phyloP scores from a whole-genome alignment of 495 filamentous ascomycete genomes.

The Trichocladium antarcticum region DNA sequence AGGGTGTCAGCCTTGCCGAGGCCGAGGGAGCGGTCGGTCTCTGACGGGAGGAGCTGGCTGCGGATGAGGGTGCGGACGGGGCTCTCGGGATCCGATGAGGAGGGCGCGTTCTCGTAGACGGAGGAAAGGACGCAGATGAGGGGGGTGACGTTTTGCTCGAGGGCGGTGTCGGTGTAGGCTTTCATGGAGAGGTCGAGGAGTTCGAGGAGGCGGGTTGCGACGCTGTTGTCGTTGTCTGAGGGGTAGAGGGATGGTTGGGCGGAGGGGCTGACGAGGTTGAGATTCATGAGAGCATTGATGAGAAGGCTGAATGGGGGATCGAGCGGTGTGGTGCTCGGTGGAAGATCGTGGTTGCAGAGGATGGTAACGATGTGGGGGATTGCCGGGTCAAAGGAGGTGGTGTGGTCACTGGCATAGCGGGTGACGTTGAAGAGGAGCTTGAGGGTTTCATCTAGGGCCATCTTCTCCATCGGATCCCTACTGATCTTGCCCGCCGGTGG shows the following conservation, averaged over 20 bases:
- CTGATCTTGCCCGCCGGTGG: conserved; percentile 17
- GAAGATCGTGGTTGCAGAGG: conserved; percentile 37
- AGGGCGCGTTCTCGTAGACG: conserved; percentile 54
- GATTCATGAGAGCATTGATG: conserved; percentile 69
- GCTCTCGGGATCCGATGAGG: not conserved
- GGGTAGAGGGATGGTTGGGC: conserved; percentile 52
- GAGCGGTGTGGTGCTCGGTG: conserved; percentile 28
- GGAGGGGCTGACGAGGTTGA: conserved; percentile 47
- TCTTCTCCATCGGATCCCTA: conserved; percentile 54
- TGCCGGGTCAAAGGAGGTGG: conserved; percentile 49
- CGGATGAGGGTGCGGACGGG: conserved; percentile 51
- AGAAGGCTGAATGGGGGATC: conserved; percentile 44
- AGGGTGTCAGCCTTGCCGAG: conserved; percentile 67
- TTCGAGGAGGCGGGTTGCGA: conserved; percentile 58
- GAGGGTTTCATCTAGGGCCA: conserved; percentile 72
- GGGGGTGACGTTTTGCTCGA: conserved; percentile 59
- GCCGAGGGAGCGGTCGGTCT: conserved; percentile 61
- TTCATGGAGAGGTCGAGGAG: conserved; percentile 59
- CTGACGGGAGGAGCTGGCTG: conserved; percentile 60
- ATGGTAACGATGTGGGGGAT: conserved; percentile 65
- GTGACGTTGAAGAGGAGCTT: conserved; percentile 86
- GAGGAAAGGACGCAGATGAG: conserved; percentile 60
- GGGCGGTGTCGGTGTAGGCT: conserved; percentile 48
- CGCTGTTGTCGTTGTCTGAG: conserved; percentile 44
- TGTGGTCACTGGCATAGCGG: conserved; percentile 39